Percentiles rank a stretch among this genome's conserved stretches.
Evolutionary conservation across 1,284 basidiomycete genomes (phyloP).

Genomic region (Lignosus rhinocerotis): DNA sequence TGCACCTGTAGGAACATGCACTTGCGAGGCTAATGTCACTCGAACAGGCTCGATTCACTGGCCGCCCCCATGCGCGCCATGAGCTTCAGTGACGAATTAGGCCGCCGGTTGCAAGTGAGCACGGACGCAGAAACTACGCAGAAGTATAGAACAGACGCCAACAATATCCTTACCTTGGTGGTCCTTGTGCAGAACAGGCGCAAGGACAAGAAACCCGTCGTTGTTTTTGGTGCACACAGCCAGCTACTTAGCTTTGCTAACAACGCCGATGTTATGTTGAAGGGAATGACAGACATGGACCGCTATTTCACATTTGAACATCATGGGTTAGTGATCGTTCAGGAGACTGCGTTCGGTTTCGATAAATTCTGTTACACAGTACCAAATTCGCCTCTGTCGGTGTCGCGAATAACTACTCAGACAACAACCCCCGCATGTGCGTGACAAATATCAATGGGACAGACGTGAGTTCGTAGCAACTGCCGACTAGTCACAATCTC

Average conservation of each 20-base stretch:
- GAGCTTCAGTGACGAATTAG: background rate
- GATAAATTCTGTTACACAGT: background rate
- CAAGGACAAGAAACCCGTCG: background rate
- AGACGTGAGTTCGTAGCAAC: too few relatives aligned
- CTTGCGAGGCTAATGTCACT: too few relatives aligned
- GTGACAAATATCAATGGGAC: slow-evolving; percentile 6
- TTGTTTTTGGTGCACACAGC: background rate
- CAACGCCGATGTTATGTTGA: too few relatives aligned
- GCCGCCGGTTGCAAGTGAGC: background rate
- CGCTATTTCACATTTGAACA: too few relatives aligned
- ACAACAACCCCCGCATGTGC: slow-evolving; percentile 5
- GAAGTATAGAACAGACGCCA: background rate
- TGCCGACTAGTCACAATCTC: too few relatives aligned
- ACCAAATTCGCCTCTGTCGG: slow-evolving; percentile 2
- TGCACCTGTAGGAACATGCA: too few relatives aligned
- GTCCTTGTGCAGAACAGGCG: slow-evolving; percentile 2
- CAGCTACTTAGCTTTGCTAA: background rate
- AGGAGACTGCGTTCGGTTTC: background rate
- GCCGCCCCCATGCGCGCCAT: too few relatives aligned
- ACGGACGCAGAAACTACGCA: background rate
- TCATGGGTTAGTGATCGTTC: too few relatives aligned
- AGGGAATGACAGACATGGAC: too few relatives aligned
- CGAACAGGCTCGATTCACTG: too few relatives aligned
- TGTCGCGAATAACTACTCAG: slow-evolving; percentile 13
- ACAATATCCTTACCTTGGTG: background rate